These are phyloP conservation scores for Trichoderma sp. DNA, from an alignment of 2,329 filamentous ascomycete genomes.

Conservation along the genomic window DNA sequence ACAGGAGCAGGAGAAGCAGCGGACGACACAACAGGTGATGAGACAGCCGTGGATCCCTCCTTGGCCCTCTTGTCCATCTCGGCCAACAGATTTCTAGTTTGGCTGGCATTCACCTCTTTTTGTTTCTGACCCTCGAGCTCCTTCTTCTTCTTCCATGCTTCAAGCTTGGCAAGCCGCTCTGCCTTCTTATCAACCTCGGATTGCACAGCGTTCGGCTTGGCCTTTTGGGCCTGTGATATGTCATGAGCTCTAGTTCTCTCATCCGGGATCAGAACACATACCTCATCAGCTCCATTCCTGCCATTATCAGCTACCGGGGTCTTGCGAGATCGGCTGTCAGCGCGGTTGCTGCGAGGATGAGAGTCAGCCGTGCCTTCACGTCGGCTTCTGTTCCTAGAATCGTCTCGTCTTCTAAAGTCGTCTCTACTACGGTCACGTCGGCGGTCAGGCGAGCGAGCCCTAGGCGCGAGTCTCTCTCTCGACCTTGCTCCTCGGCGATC, in stretches of 20 bases:
- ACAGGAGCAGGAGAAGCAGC: slow-evolving; percentile 51
- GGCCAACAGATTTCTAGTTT: slow-evolving; percentile 66
- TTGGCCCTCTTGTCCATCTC: slow-evolving; percentile 73
- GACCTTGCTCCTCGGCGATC: slow-evolving; percentile 65
- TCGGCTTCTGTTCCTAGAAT: slow-evolving; percentile 63
- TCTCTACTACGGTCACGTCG: slow-evolving; percentile 67
- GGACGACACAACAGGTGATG: slow-evolving; percentile 54
- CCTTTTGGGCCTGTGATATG: slow-evolving; percentile 53
- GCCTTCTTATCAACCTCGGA: slow-evolving; percentile 74
- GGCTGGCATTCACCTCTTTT: slow-evolving; percentile 65
- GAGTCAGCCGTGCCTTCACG: slow-evolving; percentile 73
- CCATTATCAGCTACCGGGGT: slow-evolving; percentile 51
- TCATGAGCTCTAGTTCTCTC: slow-evolving; percentile 29
- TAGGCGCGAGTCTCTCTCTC: slow-evolving; percentile 59
- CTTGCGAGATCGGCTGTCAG: slow-evolving; percentile 59
- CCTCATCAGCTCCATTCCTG: slow-evolving; percentile 53
- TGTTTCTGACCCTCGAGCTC: slow-evolving; percentile 74
- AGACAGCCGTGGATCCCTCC: slow-evolving; percentile 44
- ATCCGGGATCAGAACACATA: background rate
- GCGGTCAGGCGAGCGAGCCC: slow-evolving; percentile 59
- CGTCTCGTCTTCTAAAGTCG: slow-evolving; percentile 70
- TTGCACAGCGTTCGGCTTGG: slow-evolving; percentile 48
- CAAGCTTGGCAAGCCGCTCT: slow-evolving; percentile 76
- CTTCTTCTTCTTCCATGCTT: slow-evolving; percentile 91
- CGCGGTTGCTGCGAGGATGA: slow-evolving; percentile 64